Evolutionary conservation across 306 rosid genomes (phyloP).

Genomic region (Quercus robur): DNA sequence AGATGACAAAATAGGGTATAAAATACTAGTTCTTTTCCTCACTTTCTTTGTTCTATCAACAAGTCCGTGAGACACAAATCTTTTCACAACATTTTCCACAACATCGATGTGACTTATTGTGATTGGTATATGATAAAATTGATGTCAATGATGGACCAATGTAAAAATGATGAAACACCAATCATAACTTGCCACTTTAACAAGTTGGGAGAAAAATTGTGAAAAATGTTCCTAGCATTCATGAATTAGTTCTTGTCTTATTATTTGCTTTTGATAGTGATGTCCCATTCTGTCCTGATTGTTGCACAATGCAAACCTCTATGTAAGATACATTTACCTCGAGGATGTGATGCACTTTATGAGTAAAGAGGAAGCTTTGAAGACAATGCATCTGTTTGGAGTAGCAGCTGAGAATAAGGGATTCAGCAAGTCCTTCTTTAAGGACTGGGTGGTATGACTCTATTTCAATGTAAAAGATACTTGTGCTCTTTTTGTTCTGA

Average conservation of each 20-base stretch:
- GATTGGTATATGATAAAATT: too few species aligned
- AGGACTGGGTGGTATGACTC: conserved; percentile 35
- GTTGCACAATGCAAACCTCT: neutral
- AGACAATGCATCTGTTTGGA: conserved; percentile 27
- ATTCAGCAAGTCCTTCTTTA: conserved; percentile 22
- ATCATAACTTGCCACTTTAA: too few species aligned
- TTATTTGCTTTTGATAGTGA: neutral
- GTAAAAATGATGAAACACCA: too few species aligned
- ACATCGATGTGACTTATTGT: too few species aligned
- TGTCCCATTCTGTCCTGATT: neutral
- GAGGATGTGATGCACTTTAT: conserved; percentile 31
- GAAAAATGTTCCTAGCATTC: too few species aligned
- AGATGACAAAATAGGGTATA: neutral
- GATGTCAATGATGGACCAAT: too few species aligned
- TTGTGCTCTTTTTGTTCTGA: neutral
- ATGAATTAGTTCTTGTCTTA: neutral
- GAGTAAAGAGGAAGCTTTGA: conserved; percentile 36
- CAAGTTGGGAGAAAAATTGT: too few species aligned
- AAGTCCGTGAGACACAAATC: too few species aligned
- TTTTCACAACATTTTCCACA: too few species aligned
- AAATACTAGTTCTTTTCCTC: neutral
- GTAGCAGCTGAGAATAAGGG: neutral
- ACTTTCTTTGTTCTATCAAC: neutral
- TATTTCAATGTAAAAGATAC: neutral
- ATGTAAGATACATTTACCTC: conserved; percentile 25